phyloP scores from a whole-genome alignment of 495 filamentous ascomycete species.

The Sordaria brevicollis region DNA sequence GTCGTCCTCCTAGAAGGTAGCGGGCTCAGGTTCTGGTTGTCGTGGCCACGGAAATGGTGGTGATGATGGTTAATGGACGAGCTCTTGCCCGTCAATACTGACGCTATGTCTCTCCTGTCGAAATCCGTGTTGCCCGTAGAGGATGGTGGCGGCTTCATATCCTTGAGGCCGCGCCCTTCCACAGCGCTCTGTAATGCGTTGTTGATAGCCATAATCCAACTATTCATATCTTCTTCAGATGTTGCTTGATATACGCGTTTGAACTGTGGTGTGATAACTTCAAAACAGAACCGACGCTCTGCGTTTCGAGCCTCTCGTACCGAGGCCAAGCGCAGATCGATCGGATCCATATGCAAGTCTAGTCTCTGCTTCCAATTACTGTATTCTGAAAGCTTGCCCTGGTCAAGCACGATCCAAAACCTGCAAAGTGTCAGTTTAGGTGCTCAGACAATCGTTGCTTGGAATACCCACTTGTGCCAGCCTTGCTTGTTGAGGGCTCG shows the following conservation, averaged over 20 bases:
- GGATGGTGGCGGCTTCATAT: conserved; percentile 28
- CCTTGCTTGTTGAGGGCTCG: conserved; percentile 91
- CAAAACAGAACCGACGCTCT: conserved; percentile 94
- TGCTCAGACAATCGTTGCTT: neutral
- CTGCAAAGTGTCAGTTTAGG: conserved; percentile 33
- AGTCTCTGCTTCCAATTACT: conserved; percentile 98
- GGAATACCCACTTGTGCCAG: conserved; percentile 86
- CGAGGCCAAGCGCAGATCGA: conserved; percentile 92
- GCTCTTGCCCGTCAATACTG: conserved; percentile 88
- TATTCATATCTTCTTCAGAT: conserved; percentile 95
- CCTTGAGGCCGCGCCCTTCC: conserved; percentile 58
- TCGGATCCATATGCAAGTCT: conserved; percentile 96
- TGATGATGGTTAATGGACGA: conserved; percentile 43
- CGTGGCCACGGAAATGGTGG: conserved; percentile 28
- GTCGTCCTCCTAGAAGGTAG: conserved; percentile 69
- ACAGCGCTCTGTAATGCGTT: conserved; percentile 94
- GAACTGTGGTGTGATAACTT: conserved; percentile 94
- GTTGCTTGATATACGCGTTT: conserved; percentile 97
- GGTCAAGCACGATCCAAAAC: conserved; percentile 97
- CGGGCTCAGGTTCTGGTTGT: conserved; percentile 42
- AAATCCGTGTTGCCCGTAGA: conserved; percentile 40
- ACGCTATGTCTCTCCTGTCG: conserved; percentile 72
- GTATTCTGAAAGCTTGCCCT: conserved; percentile 93
- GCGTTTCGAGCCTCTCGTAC: conserved; percentile 91
- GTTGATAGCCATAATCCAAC: conserved; percentile 93